Percentiles rank a stretch among this genome's conserved stretches.
These are phyloP conservation scores for Phalaenopsis aphrodite DNA, from an alignment of 106 monocot genomes.

Conservation along the genomic window DNA sequence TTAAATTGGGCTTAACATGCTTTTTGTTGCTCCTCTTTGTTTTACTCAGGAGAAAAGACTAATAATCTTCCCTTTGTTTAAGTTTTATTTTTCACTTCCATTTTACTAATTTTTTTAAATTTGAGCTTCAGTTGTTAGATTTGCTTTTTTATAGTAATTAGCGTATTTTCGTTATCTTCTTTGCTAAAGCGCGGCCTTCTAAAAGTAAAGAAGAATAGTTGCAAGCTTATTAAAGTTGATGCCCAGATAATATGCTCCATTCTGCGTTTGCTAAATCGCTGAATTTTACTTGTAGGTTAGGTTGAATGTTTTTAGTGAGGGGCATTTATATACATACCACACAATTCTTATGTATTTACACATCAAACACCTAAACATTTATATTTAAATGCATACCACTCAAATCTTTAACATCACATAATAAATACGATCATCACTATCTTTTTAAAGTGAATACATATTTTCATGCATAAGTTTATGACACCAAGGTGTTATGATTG, in stretches of 20 bases:
- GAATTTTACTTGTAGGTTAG: neutral
- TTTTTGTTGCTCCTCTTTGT: neutral
- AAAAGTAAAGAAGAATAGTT: neutral
- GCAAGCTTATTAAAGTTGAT: neutral
- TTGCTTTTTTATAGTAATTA: neutral
- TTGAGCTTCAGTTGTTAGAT: neutral
- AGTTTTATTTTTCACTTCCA: neutral
- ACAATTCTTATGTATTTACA: too few species aligned
- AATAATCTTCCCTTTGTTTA: neutral
- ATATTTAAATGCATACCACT: too few species aligned
- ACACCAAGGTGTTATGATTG: too few species aligned
- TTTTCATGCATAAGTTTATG: too few species aligned
- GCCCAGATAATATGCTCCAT: neutral
- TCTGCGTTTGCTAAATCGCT: neutral
- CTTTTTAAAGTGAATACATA: too few species aligned
- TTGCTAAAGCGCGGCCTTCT: neutral
- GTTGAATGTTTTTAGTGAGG: neutral
- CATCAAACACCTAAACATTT: too few species aligned
- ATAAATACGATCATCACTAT: too few species aligned
- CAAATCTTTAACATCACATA: too few species aligned
- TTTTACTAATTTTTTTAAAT: neutral
- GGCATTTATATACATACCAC: too few species aligned
- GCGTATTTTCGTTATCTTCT: neutral
- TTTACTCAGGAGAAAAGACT: neutral
- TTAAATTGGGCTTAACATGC: neutral